Percentiles rank a stretch among this genome's conserved stretches.
Evolutionary conservation across 2,329 filamentous ascomycete species (phyloP).

Genomic region (Aspergillus luchuensis): DNA sequence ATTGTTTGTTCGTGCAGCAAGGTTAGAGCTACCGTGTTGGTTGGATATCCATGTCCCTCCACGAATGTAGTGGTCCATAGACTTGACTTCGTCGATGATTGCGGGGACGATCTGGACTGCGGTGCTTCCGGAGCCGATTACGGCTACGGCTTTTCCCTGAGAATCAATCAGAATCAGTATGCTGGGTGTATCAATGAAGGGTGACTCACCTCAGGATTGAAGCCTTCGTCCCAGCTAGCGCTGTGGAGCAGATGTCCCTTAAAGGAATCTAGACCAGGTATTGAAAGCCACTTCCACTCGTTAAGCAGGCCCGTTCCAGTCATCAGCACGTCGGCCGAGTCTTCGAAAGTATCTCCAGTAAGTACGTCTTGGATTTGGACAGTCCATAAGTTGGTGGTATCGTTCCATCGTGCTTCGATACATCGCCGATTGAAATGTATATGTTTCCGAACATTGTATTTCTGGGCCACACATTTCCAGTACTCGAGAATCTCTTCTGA

Average conservation of each 20-base stretch:
- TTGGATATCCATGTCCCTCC: constrained; percentile 8
- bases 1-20: not conserved
- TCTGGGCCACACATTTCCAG: constrained; percentile 1
- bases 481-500: not conserved
- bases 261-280: not conserved
- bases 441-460: constrained; percentile 1
- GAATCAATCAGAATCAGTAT: too few species aligned
- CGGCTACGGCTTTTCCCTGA: not conserved
- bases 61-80: constrained; percentile 11
- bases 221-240: constrained; percentile 1
- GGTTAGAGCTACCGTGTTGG: not conserved
- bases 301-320: constrained; percentile 6
- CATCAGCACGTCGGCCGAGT: constrained; percentile 3
- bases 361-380: not conserved
- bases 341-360: not conserved
- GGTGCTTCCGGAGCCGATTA: constrained; percentile 7
- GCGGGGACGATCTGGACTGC: constrained; percentile 7
- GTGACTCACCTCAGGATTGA: not conserved
- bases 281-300: constrained; percentile 4
- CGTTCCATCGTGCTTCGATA: not conserved
- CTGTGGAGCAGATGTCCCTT: not conserved
- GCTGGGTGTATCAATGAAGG: not conserved
- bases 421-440: not conserved
- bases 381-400: not conserved
- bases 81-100: constrained; percentile 1